These are phyloP conservation scores for Chlamydomonas asymmetrica DNA, from an alignment of 139 green algal species.

Conservation along the genomic window DNA sequence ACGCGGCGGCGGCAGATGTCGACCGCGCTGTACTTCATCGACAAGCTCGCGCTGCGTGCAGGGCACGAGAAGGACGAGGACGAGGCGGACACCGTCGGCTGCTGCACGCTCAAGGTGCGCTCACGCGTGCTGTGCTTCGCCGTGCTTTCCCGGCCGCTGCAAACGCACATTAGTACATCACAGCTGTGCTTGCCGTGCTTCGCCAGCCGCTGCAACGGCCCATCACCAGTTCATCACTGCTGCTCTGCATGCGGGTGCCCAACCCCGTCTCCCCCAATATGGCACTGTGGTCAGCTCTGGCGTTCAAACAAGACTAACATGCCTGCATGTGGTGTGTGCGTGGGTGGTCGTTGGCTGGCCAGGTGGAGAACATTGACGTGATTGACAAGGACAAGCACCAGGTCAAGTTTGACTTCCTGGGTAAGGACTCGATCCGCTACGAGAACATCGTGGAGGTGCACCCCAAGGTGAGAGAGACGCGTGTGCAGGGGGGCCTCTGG, in stretches of 20 bases:
- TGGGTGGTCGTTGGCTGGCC: neutral
- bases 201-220: too few relatives aligned
- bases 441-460: conserved; percentile 94
- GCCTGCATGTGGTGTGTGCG: neutral
- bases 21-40: conserved; percentile 96
- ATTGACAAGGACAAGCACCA: conserved; percentile 57
- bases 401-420: conserved; percentile 99
- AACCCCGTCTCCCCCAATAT: neutral
- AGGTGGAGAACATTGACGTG: conserved; percentile 86
- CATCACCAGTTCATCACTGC: too few relatives aligned
- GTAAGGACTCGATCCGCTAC: conserved; percentile 96
- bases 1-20: conserved; percentile 84
- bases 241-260: too few relatives aligned
- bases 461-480: conserved; percentile 21
- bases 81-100: conserved; percentile 98
- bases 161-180: too few relatives aligned
- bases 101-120: conserved; percentile 90
- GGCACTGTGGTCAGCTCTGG: neutral
- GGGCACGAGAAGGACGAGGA: conserved; percentile 98
- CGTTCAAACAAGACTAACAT: neutral
- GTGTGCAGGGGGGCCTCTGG: too few relatives aligned
- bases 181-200: too few relatives aligned
- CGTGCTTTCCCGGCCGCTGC: too few relatives aligned
- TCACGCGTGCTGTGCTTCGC: too few relatives aligned
- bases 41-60: conserved; percentile 96